Evolutionary conservation across 176 grass and related monocot genomes (phyloP), one percentile per base, ranked within the genome.

Genomic region (Phoenix dactylifera): DNA sequence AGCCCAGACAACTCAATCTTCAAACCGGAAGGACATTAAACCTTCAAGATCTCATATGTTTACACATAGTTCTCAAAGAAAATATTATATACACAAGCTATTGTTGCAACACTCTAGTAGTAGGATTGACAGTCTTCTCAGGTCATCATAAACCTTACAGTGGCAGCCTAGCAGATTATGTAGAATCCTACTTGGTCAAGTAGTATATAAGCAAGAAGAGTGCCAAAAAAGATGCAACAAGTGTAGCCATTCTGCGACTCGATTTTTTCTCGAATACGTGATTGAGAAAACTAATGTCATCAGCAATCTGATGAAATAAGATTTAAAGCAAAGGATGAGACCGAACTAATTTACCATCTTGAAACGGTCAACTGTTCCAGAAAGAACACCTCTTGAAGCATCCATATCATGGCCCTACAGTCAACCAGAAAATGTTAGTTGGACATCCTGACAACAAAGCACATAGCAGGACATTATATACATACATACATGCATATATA

Each of bases 371-470:
- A 89, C 83, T 0, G 86, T 87, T 57, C 90, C 90, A 24, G 80
- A 95, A 57, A 95, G 83, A 55, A 89, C 68, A 79, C 90, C 90
- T 69, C 86, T 84, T 7, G 90, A 95, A 61, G 86, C 15, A 74
- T 95, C 90, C 86, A 95, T 87, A 65, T 86, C 86, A 68, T 87
- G 80, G 64, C 90, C 90, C 90, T 95, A 73, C 66, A 7, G 82
- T 18, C 7, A 65, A 57, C 7, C 4, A 6, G 51, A 5, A 14
- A 5, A 9, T 9, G 17, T 50, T 12, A 59, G 19, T 3, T 30
- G 1, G 29, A 17, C 5, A 59, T 18, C 22, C 24, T 26, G 16
- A 16, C 3, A 18, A 9, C 7, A 35, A 35, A 35, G 26, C 6
- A 12, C 35, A 44, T 44, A 44, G 35, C 3, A 4, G 26, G 26